phyloP scores from a whole-genome alignment of 1,284 basidiomycete genomes.

The Entoloma clypeatum region DNA sequence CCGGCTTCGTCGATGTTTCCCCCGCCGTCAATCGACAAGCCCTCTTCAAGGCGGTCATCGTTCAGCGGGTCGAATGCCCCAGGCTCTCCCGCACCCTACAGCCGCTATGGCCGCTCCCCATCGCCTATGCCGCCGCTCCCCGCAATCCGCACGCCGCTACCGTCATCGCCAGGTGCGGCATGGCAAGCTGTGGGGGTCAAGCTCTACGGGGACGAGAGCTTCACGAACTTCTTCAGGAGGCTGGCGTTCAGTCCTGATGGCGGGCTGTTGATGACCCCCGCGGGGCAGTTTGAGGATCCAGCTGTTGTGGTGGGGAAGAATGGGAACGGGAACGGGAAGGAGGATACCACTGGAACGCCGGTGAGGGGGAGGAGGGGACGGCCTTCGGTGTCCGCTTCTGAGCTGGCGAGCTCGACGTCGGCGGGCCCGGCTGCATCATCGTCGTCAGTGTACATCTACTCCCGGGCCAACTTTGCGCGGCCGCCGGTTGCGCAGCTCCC shows the following conservation, averaged over 20 bases:
- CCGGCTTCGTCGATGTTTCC: constrained; percentile 67
- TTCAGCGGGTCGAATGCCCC: constrained; percentile 82
- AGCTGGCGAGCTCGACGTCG: constrained; percentile 16
- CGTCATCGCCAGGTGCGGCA: constrained; percentile 33
- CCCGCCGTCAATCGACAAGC: constrained; percentile 60
- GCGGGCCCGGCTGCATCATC: constrained; percentile 23
- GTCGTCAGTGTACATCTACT: constrained; percentile 92
- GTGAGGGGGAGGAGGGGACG: constrained; percentile 52
- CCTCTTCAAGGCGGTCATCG: constrained; percentile 81
- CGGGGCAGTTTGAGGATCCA: constrained; percentile 94
- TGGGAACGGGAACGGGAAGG: constrained; percentile 31
- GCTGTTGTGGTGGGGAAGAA: constrained; percentile 48
- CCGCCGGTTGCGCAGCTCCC: constrained; percentile 93
- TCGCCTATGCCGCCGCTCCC: constrained; percentile 89
- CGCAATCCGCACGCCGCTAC: constrained; percentile 69
- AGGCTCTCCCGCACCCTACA: constrained; percentile 62
- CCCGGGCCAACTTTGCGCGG: constrained; percentile 87
- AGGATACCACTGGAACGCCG: constrained; percentile 40
- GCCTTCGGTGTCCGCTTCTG: constrained; percentile 36
- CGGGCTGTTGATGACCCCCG: constrained; percentile 88
- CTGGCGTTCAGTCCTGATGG: constrained; percentile 95
- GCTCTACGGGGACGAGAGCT: constrained; percentile 95
- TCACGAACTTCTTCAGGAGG: constrained; percentile 93
- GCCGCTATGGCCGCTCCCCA: constrained; percentile 77
- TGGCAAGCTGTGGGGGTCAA: constrained; percentile 41